Evolutionary conservation across 2,329 filamentous ascomycete species (phyloP).

Genomic region (Achaetomium macrosporum): DNA sequence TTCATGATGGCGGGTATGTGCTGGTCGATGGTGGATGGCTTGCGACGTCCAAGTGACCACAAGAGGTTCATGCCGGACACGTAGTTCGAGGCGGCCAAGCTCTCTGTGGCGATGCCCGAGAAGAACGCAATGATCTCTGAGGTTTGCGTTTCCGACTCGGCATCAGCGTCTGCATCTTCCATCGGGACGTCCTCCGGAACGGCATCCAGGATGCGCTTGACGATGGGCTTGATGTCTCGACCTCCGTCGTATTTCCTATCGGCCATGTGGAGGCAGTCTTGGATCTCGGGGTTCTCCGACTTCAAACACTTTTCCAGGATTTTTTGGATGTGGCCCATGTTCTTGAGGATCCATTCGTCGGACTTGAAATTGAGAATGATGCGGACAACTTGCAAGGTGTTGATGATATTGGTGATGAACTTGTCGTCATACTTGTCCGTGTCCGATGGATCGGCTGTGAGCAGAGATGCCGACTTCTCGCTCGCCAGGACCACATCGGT

Average conservation of each 20-base stretch:
- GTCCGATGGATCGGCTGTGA: constrained; percentile 54
- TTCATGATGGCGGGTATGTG: constrained; percentile 90
- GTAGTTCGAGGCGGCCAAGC: constrained; percentile 73
- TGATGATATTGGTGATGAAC: constrained; percentile 82
- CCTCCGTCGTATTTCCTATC: constrained; percentile 65
- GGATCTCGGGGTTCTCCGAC: constrained; percentile 84
- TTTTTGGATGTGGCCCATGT: constrained; percentile 73
- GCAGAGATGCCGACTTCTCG: constrained; percentile 63
- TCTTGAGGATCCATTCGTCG: constrained; percentile 83
- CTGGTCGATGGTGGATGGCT: constrained; percentile 79
- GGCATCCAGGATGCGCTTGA: constrained; percentile 80
- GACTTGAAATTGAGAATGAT: constrained; percentile 83
- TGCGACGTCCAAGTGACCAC: constrained; percentile 83
- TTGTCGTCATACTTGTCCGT: constrained; percentile 76
- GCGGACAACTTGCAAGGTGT: constrained; percentile 86
- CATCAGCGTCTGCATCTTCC: constrained; percentile 75
- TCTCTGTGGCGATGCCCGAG: constrained; percentile 80
- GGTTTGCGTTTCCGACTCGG: constrained; percentile 71
- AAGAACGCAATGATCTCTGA: constrained; percentile 84
- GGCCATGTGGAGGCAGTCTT: constrained; percentile 78
- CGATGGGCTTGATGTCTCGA: constrained; percentile 64
- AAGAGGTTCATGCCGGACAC: constrained; percentile 87
- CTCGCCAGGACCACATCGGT: constrained; percentile 79
- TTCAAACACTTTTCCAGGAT: constrained; percentile 84
- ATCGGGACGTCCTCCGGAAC: constrained; percentile 74